phyloP scores from a whole-genome alignment of 352 stramenopile genomes.

The Phytophthora sp. region DNA sequence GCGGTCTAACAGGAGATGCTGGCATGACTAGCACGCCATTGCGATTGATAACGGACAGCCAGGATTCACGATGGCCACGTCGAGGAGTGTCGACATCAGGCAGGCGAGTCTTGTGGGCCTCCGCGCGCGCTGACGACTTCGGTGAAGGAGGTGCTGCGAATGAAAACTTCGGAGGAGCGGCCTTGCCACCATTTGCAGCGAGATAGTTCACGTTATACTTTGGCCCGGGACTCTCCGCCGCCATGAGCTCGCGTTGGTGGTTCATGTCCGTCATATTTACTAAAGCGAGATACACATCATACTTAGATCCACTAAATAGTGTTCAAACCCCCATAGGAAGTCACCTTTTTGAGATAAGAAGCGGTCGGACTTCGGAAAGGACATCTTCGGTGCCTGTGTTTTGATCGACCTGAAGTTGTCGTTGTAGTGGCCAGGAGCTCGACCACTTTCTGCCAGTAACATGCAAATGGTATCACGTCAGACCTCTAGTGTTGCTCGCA shows the following conservation, averaged over 20 bases:
- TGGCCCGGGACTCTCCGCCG: slow-evolving; percentile 75
- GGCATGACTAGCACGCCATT: slow-evolving; percentile 85
- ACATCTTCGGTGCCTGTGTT: slow-evolving; percentile 64
- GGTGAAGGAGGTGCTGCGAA: slow-evolving; percentile 58
- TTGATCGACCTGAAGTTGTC: slow-evolving; percentile 71
- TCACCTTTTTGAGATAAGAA: slow-evolving; percentile 86
- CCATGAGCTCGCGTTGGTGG: slow-evolving; percentile 80
- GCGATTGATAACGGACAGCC: slow-evolving; percentile 82
- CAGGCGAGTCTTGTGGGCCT: slow-evolving; percentile 58
- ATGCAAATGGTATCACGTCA: slow-evolving; percentile 5
- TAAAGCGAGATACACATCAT: slow-evolving; percentile 9
- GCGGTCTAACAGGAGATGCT: slow-evolving; percentile 39
- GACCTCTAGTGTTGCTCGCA: background rate
- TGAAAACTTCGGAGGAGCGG: slow-evolving; percentile 58
- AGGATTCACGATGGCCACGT: slow-evolving; percentile 75
- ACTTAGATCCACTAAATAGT: background rate
- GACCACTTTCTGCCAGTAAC: slow-evolving; percentile 50
- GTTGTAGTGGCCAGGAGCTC: slow-evolving; percentile 75
- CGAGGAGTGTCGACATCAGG: slow-evolving; percentile 60
- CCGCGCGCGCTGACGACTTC: slow-evolving; percentile 26
- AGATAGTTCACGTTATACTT: slow-evolving; percentile 84
- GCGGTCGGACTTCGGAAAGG: slow-evolving; percentile 79
- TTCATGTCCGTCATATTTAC: slow-evolving; percentile 67
- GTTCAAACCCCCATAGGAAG: background rate
- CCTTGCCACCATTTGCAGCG: slow-evolving; percentile 59